A percentile compares a stretch with the other conserved stretches of the same genome.
These are phyloP conservation scores for Vanilla planifolia DNA, from an alignment of 106 monocot genomes.

Conservation along the genomic window DNA sequence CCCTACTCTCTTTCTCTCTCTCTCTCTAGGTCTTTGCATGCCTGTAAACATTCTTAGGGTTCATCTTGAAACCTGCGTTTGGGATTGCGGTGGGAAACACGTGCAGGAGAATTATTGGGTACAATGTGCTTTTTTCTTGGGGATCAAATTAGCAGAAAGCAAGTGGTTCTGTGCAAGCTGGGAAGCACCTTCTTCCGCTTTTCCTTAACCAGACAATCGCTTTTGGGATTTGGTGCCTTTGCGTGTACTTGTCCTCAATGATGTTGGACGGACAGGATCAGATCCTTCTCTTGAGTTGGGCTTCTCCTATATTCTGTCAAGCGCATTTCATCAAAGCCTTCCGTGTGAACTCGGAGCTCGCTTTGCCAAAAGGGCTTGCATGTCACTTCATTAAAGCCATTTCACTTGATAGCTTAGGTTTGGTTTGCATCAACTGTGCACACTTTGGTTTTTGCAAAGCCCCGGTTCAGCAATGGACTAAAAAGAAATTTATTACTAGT, in stretches of 20 bases:
- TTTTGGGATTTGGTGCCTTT: constrained; percentile 9
- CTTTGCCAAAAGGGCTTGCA: too few relatives aligned
- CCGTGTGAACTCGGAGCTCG: too few relatives aligned
- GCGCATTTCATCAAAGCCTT: too few relatives aligned
- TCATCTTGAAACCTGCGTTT: neutral
- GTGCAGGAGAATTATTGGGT: neutral
- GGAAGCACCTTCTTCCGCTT: too few relatives aligned
- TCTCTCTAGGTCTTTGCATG: constrained; percentile 3
- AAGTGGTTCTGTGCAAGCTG: neutral
- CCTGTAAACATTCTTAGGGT: neutral
- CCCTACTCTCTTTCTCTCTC: constrained; percentile 12
- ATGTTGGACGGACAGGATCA: constrained; percentile 5
- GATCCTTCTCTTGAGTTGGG: neutral
- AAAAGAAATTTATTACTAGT: too few relatives aligned
- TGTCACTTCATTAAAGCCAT: too few relatives aligned
- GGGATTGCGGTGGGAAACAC: neutral
- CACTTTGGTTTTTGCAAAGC: too few relatives aligned
- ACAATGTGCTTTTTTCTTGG: neutral
- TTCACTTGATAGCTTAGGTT: too few relatives aligned
- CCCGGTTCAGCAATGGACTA: too few relatives aligned
- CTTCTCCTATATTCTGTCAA: constrained; percentile 3
- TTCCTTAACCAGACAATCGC: constrained; percentile 4
- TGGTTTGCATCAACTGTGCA: too few relatives aligned
- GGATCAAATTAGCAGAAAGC: constrained; percentile 1
- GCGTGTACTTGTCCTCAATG: constrained; percentile 8